Evolutionary conservation across 352 stramenopile species (phyloP), one percentile per base, ranked within the genome.

Genomic region (Phytophthora pseudosyringae): DNA sequence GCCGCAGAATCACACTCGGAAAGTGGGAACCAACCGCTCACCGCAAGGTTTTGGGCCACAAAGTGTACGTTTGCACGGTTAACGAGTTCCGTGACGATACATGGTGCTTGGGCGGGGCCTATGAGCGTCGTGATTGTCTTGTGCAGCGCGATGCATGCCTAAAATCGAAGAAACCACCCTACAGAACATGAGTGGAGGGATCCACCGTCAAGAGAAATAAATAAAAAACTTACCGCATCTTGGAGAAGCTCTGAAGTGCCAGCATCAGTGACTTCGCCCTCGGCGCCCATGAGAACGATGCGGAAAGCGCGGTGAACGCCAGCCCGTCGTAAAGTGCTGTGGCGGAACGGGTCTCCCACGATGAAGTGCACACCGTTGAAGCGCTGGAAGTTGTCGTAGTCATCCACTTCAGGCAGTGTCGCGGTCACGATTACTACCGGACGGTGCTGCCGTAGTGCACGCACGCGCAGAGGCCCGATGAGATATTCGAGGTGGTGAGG

Each of bases 31-130:
- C 86, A 94, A n/a, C 76, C 67, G 46, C 81, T 91, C n/a, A 57
- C 69, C 1, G 69, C 65, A 55, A 94, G 68, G 36, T 88, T 93
- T 59, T 94, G 86, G 8, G 82, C 76, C 29, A 94, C 79, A 36
- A 93, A 94, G 58, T 94, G 86, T 41, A 94, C 83, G 25, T 93
- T 94, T 2, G 80, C 73, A 16, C 86, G 74, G 59, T 91, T 94
- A 18, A 88, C 75, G 4, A 94, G 82, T 59, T 94, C 83, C 3
- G 83, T 93, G 57, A 94, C 86, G 64, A 94, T 75, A 4, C 82
- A 77, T 7, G 83, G 80, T 3, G 82, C 83, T 35, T 73, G 75
- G 8, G 49, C 59, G 0, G 82, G 82, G 0, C 83, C 83, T 6
- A 93, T 73, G 8, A 90, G 61, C 11, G 79, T 77, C n/a, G 69